Base-by-base conservation (phyloP, 208 protist genomes). In the Strigomonas galati region DNA sequence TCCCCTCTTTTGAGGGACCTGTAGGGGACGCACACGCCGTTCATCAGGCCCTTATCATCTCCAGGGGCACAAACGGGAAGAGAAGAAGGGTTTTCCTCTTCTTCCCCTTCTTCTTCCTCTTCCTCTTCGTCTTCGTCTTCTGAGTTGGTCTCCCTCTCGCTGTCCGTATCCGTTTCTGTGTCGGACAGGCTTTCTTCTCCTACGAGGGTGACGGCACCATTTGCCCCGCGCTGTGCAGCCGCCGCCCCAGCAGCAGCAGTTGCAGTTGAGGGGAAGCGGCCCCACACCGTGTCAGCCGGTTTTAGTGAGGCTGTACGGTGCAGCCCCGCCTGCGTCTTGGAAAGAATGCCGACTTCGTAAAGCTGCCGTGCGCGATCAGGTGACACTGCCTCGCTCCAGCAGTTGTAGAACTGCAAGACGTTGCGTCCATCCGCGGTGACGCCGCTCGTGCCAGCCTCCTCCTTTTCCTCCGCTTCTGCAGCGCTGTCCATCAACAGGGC, bases 121-220 rank as follows among this genome's bases (percentile, higher is more conserved):
- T 56, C 23, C 24, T 44, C 26, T 2, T 69, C 48, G 0, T 76
- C 75, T 2, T 75, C 65, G 2, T 65, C 61, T 0, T 67, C 67
- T n/a, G 30, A 53, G 46, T 60, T 30, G 27, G 14, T 35, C 14
- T 15, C 24, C 9, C 53, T 60, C 9, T 26, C 28, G 27, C 55
- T 60, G 15, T 58, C 53, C 24, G 24, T 24, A 37, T 30, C 53
- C 4, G 30, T 53, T 2, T 46, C 40, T 4, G 12, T 46, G 49
- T 85, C 40, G 40, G 40, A 46, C 14, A 46, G 40, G 40, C 40
- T 46, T 4, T 46, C 40, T 15, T 46, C 40, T 1, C 40, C 40
- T 15, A 46, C 40, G 1, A 46, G 40, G 10, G 14, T 1, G 12
- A 19, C 40, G n/a, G n/a, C 40, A 19, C 40, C 12, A 3, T 9